Evolutionary conservation across 179 eudicot species (phyloP).

Genomic region (Beta macrorhiza): DNA sequence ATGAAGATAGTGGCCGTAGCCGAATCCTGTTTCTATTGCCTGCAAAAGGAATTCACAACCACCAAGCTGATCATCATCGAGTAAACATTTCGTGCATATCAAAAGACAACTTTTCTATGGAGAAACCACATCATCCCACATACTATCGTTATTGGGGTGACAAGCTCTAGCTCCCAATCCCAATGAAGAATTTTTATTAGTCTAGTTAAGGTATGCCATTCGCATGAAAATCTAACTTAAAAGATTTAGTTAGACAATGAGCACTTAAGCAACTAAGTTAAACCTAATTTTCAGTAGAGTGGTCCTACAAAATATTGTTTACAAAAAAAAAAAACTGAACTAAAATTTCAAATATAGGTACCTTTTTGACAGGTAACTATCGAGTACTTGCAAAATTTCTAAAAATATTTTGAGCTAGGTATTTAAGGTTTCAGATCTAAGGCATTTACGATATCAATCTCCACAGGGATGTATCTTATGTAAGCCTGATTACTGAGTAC

Average conservation of each 20-base stretch:
- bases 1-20: slow-evolving; percentile 96
- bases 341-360: too few relatives aligned
- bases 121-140: background rate
- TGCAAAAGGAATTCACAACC: slow-evolving; percentile 34
- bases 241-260: background rate
- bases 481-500: background rate
- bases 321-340: background rate
- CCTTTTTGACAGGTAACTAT: background rate
- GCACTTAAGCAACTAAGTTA: background rate
- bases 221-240: background rate
- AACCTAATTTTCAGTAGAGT: background rate
- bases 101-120: background rate
- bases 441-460: background rate
- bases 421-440: background rate
- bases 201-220: background rate
- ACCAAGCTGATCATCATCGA: slow-evolving; percentile 4
- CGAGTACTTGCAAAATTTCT: background rate
- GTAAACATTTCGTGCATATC: background rate
- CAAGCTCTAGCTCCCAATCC: background rate
- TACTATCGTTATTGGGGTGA: background rate
- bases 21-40: slow-evolving; percentile 91
- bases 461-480: background rate
- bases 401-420: background rate
- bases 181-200: background rate
- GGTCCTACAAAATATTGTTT: background rate